Evolutionary conservation across 495 filamentous ascomycete genomes (phyloP).

Genomic region (Podospora pseudocomata): DNA sequence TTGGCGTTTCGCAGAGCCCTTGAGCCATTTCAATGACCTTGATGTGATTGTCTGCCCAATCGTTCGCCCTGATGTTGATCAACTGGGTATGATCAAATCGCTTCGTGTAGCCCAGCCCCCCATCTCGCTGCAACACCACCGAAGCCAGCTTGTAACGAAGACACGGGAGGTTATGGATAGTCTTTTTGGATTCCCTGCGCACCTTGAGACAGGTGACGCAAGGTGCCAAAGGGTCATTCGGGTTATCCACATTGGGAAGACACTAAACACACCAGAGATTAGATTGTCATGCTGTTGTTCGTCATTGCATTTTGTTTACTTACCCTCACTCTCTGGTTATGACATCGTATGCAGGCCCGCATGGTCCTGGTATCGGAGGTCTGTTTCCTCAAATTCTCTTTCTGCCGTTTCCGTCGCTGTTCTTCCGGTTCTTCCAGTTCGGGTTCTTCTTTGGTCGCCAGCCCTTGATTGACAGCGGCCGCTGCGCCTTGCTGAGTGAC

Average conservation of each 20-base stretch:
- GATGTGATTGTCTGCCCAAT: constrained; percentile 22
- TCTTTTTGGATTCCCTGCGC: constrained; percentile 40
- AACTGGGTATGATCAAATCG: constrained; percentile 38
- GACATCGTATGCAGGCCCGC: constrained; percentile 45
- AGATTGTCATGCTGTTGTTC: not conserved
- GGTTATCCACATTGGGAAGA: constrained; percentile 27
- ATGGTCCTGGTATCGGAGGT: constrained; percentile 2
- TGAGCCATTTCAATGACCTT: constrained; percentile 34
- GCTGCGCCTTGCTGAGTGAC: not conserved
- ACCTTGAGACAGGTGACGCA: constrained; percentile 39
- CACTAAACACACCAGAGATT: constrained; percentile 11
- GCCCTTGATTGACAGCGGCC: not conserved
- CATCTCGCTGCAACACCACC: constrained; percentile 36
- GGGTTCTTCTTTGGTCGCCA: not conserved
- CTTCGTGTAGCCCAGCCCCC: constrained; percentile 37
- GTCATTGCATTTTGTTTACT: constrained; percentile 8
- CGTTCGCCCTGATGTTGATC: constrained; percentile 34
- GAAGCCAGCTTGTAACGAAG: constrained; percentile 39
- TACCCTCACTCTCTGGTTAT: constrained; percentile 43
- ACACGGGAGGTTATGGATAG: constrained; percentile 42
- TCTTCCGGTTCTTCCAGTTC: no score
- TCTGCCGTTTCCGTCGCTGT: not conserved
- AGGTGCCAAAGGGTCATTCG: constrained; percentile 26
- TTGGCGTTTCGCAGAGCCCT: constrained; percentile 20
- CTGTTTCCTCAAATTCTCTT: constrained; percentile 15